phyloP scores from a whole-genome alignment of 1,284 basidiomycete genomes.

The Cutaneotrichosporon sp. region DNA sequence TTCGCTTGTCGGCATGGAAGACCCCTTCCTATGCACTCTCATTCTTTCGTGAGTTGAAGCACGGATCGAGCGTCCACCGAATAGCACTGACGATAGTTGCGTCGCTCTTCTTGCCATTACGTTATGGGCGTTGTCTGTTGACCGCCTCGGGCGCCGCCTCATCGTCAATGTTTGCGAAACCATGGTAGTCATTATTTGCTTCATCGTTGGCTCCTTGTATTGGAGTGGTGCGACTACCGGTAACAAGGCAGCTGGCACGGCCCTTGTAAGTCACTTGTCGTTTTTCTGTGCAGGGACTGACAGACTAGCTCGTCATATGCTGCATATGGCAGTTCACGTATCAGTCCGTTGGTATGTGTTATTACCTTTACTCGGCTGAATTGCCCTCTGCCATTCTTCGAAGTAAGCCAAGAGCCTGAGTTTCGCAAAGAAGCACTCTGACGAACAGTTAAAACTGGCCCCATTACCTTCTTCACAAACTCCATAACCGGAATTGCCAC shows the following conservation, averaged over 20 bases:
- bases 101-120: constrained; percentile 14
- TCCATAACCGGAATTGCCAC: constrained; percentile 23
- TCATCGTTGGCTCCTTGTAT: constrained; percentile 20
- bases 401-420: constrained; percentile 8
- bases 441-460: constrained; percentile 21
- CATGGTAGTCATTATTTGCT: constrained; percentile 9
- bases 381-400: constrained; percentile 23
- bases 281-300: neutral
- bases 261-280: neutral
- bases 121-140: constrained; percentile 10
- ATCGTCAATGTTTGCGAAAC: constrained; percentile 9
- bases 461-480: constrained; percentile 20
- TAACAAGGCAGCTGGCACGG: constrained; percentile 13
- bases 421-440: neutral
- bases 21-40: constrained; percentile 26
- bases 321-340: constrained; percentile 24
- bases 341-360: constrained; percentile 17
- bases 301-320: constrained; percentile 18
- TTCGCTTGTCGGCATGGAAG: constrained; percentile 19
- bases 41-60: constrained; percentile 12
- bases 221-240: constrained; percentile 18
- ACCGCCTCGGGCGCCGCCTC: constrained; percentile 22
- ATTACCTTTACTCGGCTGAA: constrained; percentile 27
- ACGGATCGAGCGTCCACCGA: neutral
- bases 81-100: neutral